Conservation (phyloP, 2,329 filamentous ascomycete genomes). For the Taxawa tesnikishii region DNA sequence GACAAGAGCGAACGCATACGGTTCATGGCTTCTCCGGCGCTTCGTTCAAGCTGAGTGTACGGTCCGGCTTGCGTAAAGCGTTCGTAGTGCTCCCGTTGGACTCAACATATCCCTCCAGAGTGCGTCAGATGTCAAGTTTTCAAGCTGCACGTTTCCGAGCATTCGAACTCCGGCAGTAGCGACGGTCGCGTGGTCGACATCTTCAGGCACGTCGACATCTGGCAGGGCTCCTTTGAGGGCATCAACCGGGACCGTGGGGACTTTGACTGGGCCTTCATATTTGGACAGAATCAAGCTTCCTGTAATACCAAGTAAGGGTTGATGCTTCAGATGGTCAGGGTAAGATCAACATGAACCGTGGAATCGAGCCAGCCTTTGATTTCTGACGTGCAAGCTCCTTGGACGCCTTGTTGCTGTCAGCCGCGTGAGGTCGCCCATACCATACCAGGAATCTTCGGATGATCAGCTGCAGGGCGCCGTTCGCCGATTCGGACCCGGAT, state of each 20-base stretch:
- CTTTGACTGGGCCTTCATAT: too few species aligned
- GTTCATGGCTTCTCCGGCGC: too few species aligned
- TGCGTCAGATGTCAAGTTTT: constrained; percentile 7
- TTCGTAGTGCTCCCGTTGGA: constrained; percentile 44
- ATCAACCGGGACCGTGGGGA: constrained; percentile 1
- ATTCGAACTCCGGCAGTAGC: constrained; percentile 3
- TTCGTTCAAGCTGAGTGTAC: constrained; percentile 27
- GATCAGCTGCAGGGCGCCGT: too few species aligned
- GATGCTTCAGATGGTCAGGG: too few species aligned
- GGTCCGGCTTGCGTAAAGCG: constrained; percentile 32
- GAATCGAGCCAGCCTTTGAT: too few species aligned
- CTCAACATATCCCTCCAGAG: constrained; percentile 46
- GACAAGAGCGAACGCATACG: too few species aligned
- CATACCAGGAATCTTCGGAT: too few species aligned
- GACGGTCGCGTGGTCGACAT: constrained; percentile 4
- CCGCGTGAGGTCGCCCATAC: too few species aligned
- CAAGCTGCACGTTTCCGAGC: constrained; percentile 4
- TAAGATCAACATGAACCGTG: too few species aligned
- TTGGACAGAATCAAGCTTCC: constrained; percentile 1
- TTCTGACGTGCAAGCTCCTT: too few species aligned
- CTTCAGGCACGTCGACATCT: constrained; percentile 1
- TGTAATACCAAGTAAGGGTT: not conserved
- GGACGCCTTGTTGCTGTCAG: too few species aligned
- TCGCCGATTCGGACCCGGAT: too few species aligned
- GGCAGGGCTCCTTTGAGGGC: constrained; percentile 6